phyloP scores from a whole-genome alignment of 768 basidiomycete species.

The Imleria badia region DNA sequence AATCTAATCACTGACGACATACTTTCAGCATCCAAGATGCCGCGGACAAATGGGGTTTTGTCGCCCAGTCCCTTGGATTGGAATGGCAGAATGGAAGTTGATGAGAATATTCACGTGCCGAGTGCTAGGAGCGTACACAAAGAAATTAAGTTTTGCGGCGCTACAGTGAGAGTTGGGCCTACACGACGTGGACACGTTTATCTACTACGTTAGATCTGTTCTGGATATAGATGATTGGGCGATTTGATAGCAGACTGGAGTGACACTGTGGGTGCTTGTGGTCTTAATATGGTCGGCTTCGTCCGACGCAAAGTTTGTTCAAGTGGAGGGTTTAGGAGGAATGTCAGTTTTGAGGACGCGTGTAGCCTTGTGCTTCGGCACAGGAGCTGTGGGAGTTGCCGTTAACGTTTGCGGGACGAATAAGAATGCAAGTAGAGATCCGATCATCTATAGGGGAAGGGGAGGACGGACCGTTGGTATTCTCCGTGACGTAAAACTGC shows the following conservation, averaged over 20 bases:
- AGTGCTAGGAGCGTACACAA: not conserved
- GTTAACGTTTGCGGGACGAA: constrained; percentile 10
- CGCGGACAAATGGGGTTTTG: constrained; percentile 77
- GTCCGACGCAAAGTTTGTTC: not conserved
- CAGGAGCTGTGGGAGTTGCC: constrained; percentile 59
- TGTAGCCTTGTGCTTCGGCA: constrained; percentile 84
- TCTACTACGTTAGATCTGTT: not conserved
- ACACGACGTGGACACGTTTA: constrained; percentile 1
- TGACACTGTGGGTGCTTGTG: not conserved
- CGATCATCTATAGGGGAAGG: too few species aligned
- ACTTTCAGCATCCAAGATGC: constrained; percentile 64
- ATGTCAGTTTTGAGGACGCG: constrained; percentile 87
- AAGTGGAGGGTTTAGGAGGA: constrained; percentile 9
- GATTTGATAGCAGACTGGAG: not conserved
- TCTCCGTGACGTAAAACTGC: constrained; percentile 91
- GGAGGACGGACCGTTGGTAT: constrained; percentile 71
- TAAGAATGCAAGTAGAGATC: not conserved
- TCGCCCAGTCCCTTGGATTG: constrained; percentile 62
- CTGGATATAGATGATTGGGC: not conserved
- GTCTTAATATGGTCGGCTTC: not conserved
- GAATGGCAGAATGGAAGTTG: constrained; percentile 30
- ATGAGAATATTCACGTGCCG: not conserved
- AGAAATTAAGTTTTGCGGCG: not conserved
- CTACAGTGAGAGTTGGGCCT: not conserved
- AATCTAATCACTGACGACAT: constrained; percentile 10